These are phyloP conservation scores for Nephelium lappaceum DNA, from an alignment of 345 rosid species.

Conservation along the genomic window DNA sequence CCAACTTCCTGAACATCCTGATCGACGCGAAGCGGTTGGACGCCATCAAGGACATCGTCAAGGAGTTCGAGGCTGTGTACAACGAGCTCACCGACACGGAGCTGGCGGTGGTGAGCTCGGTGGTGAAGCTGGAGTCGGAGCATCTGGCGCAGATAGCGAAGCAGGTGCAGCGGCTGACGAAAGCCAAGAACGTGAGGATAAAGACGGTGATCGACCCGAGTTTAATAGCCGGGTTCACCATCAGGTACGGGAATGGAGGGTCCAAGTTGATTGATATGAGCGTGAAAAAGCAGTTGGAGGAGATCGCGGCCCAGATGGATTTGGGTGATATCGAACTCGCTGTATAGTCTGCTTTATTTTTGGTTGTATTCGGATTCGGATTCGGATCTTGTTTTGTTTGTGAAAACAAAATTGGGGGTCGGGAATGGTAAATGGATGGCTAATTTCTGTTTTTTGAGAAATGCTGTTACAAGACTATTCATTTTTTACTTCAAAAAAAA, in stretches of 20 bases:
- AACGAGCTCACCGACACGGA: slow-evolving; percentile 72
- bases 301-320: slow-evolving; percentile 79
- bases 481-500: no score
- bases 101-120: slow-evolving; percentile 79
- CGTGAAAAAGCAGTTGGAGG: slow-evolving; percentile 92
- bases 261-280: slow-evolving; percentile 94
- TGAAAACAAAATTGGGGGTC: background rate
- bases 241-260: slow-evolving; percentile 72
- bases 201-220: slow-evolving; percentile 77
- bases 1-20: slow-evolving; percentile 71
- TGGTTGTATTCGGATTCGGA: slow-evolving; percentile 3
- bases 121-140: slow-evolving; percentile 73
- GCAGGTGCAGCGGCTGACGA: slow-evolving; percentile 90
- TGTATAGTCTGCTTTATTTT: slow-evolving; percentile 27
- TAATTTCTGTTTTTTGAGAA: no score
- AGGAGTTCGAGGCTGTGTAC: slow-evolving; percentile 74
- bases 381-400: background rate
- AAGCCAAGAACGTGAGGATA: slow-evolving; percentile 83
- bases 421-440: no score
- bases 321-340: slow-evolving; percentile 72
- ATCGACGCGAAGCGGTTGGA: slow-evolving; percentile 67
- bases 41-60: slow-evolving; percentile 61
- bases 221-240: slow-evolving; percentile 90
- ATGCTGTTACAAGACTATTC: no score
- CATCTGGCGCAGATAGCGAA: slow-evolving; percentile 87